phyloP scores from a whole-genome alignment of 192 early-diverging fungal genomes.

The Paraglomus brasilianum region DNA sequence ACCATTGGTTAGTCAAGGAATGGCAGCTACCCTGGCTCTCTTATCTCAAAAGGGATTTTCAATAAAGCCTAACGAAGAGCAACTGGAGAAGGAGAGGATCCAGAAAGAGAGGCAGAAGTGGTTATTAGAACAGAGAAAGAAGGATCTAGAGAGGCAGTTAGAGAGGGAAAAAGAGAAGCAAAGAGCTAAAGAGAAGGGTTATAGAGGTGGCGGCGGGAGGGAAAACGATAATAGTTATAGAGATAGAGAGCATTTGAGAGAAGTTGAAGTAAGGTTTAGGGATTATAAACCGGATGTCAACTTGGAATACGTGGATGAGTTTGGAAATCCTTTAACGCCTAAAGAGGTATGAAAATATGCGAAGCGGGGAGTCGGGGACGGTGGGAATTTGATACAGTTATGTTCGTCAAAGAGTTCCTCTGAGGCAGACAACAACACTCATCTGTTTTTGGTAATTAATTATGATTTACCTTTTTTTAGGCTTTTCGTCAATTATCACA shows the following conservation, averaged over 20 bases:
- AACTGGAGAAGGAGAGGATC: conserved; percentile 59
- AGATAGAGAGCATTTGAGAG: conserved; percentile 64
- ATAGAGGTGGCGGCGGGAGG: conserved; percentile 44
- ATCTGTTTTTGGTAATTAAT: not conserved
- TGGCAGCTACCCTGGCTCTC: conserved; percentile 80
- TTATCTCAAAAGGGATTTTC: conserved; percentile 69
- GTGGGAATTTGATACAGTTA: not conserved
- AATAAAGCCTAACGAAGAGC: conserved; percentile 61
- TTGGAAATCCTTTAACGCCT: conserved; percentile 72
- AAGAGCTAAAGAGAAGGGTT: conserved; percentile 48
- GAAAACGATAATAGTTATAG: conserved; percentile 54
- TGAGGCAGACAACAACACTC: too few relatives aligned
- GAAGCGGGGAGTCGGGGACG: not conserved
- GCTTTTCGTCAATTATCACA: conserved; percentile 90
- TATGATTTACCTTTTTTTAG: conserved; percentile 34
- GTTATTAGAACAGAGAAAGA: conserved; percentile 67
- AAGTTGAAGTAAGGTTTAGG: conserved; percentile 81
- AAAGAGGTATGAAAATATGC: conserved; percentile 65
- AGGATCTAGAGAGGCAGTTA: conserved; percentile 63
- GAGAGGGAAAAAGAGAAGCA: conserved; percentile 64
- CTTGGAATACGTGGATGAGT: conserved; percentile 89
- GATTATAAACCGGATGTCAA: conserved; percentile 90
- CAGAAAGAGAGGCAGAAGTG: conserved; percentile 65
- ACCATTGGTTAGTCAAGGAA: conserved; percentile 73
- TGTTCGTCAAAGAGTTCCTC: not conserved